phyloP scores from a whole-genome alignment of 306 rosid species.

The Medicago arabica region DNA sequence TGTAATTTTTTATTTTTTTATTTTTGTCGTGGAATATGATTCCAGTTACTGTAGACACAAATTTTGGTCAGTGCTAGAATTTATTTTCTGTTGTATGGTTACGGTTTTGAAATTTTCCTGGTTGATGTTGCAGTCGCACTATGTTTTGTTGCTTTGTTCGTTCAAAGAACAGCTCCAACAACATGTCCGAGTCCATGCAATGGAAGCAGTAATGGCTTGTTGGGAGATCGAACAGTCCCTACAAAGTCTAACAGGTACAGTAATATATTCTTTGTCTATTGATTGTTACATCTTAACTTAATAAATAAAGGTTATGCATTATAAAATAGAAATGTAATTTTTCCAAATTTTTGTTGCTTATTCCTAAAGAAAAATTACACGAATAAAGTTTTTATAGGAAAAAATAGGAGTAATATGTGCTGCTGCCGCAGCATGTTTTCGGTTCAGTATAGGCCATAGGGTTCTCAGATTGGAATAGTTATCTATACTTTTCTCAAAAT shows the following conservation, averaged over 20 bases:
- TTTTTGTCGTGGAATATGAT: no score
- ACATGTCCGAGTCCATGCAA: conserved; percentile 96
- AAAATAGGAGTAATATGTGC: no score
- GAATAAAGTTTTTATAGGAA: no score
- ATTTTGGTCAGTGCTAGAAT: not conserved
- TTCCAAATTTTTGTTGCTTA: no score
- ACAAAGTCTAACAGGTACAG: conserved; percentile 89
- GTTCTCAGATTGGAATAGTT: not conserved
- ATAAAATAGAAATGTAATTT: no score
- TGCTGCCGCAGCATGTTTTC: no score
- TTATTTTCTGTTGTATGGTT: not conserved
- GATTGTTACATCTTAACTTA: not conserved
- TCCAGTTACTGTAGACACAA: no score
- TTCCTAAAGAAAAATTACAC: no score
- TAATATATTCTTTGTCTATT: conserved; percentile 7
- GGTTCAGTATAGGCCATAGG: no score
- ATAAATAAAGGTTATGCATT: no score
- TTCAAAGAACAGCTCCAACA: conserved; percentile 98
- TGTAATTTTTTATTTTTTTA: no score
- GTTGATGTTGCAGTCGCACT: conserved; percentile 74
- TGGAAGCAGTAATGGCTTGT: conserved; percentile 99
- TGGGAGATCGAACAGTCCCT: conserved; percentile 99
- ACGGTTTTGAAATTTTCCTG: conserved; percentile 26
- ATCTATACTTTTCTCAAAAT: not conserved
- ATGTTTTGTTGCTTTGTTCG: conserved; percentile 93